phyloP scores from a whole-genome alignment of 441 rosid genomes.

The Omphalea diandra region DNA sequence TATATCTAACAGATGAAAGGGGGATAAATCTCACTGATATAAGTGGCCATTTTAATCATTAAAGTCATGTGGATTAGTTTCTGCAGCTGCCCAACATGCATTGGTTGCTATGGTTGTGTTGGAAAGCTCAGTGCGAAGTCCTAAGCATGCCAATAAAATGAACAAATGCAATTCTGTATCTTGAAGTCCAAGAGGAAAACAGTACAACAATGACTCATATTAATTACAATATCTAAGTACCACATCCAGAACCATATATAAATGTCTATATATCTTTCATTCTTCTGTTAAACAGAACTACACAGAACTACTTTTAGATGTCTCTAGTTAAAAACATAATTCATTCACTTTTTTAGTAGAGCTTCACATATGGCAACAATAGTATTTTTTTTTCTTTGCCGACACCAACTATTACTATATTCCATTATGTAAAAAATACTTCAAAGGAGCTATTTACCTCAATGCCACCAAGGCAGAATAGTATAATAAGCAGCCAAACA shows the following conservation, averaged over 20 bases:
- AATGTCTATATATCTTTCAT: neutral
- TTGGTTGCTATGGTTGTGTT: neutral
- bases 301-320: too few species aligned
- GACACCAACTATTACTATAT: neutral
- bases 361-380: neutral
- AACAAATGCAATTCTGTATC: neutral
- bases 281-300: neutral
- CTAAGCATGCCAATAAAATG: constrained; percentile 4
- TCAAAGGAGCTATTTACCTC: constrained; percentile 49
- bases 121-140: neutral
- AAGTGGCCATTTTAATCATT: neutral
- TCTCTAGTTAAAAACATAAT: too few species aligned
- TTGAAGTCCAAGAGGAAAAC: neutral
- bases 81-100: neutral
- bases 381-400: neutral
- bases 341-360: neutral
- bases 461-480: constrained; percentile 90
- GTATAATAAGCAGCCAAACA: constrained; percentile 72
- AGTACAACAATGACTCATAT: neutral
- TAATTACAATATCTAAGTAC: neutral
- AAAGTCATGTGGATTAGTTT: neutral
- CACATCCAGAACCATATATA: neutral
- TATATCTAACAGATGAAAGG: constrained; percentile 8
- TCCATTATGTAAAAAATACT: neutral
- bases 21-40: neutral